Evolutionary conservation across 2,329 filamentous ascomycete genomes (phyloP).

Genomic region (Exserohilum turcica): DNA sequence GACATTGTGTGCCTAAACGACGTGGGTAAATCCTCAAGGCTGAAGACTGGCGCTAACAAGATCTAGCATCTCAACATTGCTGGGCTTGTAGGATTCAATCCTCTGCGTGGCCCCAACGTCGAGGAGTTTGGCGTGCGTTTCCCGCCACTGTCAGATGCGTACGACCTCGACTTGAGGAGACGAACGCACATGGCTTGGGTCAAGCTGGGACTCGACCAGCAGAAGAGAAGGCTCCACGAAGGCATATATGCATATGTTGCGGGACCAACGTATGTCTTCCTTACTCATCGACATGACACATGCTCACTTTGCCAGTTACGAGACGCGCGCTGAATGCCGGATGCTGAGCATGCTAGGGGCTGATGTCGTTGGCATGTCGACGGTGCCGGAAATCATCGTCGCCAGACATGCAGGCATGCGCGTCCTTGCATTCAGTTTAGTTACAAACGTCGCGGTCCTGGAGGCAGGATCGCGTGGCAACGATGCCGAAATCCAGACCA

Average conservation of each 20-base stretch:
- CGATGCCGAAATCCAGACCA: constrained; percentile 58
- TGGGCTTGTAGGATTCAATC: constrained; percentile 65
- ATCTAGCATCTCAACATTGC: constrained; percentile 66
- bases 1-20: constrained; percentile 70
- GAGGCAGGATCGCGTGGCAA: constrained; percentile 64
- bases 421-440: constrained; percentile 68
- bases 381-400: constrained; percentile 70
- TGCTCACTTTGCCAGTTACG: constrained; percentile 56
- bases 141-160: constrained; percentile 68
- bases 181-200: constrained; percentile 63
- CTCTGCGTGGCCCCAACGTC: constrained; percentile 65
- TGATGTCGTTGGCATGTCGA: constrained; percentile 74
- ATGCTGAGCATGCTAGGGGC: constrained; percentile 65
- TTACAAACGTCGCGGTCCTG: constrained; percentile 68
- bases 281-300: neutral
- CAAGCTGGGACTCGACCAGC: constrained; percentile 53
- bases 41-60: constrained; percentile 13
- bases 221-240: constrained; percentile 62
- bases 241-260: constrained; percentile 69
- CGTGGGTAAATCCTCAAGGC: constrained; percentile 46
- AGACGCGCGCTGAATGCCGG: constrained; percentile 68
- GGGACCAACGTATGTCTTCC: constrained; percentile 60
- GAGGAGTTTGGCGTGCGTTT: constrained; percentile 68
- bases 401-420: constrained; percentile 67
- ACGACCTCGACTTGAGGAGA: constrained; percentile 65